These are phyloP conservation scores for Aspergillus versicolor DNA, from an alignment of 2,329 filamentous ascomycete species.

Conservation along the genomic window DNA sequence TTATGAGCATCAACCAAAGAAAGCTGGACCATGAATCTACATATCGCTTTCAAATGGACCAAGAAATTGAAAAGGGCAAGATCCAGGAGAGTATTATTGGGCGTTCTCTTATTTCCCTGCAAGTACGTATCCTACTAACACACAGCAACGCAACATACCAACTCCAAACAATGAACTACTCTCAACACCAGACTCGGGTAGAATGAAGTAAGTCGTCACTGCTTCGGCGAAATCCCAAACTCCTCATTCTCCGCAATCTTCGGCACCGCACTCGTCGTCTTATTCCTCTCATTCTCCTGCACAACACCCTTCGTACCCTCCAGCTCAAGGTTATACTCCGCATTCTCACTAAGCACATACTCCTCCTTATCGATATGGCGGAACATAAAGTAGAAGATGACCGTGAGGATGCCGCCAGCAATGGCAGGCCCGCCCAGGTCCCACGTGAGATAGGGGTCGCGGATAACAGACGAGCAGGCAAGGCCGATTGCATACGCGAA, in stretches of 20 bases:
- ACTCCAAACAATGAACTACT: background rate
- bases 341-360: slow-evolving; percentile 38
- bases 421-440: slow-evolving; percentile 51
- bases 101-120: too few species aligned
- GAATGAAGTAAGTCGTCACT: background rate
- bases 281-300: background rate
- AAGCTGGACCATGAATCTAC: too few species aligned
- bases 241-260: background rate
- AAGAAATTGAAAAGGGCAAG: too few species aligned
- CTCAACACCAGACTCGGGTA: background rate
- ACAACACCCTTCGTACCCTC: background rate
- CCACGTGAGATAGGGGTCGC: slow-evolving; percentile 51
- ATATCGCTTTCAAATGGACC: too few species aligned
- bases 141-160: background rate
- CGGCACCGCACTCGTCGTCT: background rate
- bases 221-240: background rate
- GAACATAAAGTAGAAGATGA: slow-evolving; percentile 51
- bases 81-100: too few species aligned
- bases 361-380: slow-evolving; percentile 49
- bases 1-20: too few species aligned
- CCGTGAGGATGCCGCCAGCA: slow-evolving; percentile 47
- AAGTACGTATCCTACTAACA: too few species aligned
- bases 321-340: background rate
- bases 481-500: slow-evolving; percentile 42
- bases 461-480: slow-evolving; percentile 44